These are phyloP conservation scores for Chloranthus sessilifolius DNA, from an alignment of 164 flowering plant species.

Conservation along the genomic window DNA sequence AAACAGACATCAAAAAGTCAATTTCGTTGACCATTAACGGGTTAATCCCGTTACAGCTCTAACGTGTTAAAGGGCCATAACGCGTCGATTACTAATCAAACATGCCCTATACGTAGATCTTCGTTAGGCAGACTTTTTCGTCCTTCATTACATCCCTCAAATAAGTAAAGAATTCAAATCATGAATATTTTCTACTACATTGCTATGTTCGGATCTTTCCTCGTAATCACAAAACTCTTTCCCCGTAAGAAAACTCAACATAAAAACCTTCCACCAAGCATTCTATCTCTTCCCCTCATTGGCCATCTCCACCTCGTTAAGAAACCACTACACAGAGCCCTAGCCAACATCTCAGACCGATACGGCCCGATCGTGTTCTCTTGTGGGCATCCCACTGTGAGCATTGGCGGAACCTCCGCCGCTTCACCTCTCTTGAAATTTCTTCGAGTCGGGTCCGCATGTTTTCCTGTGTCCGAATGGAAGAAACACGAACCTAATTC, in stretches of 20 bases:
- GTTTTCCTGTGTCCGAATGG: conserved; percentile 11
- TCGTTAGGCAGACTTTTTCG: too few species aligned
- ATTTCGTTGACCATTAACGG: too few species aligned
- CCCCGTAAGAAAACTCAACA: background rate
- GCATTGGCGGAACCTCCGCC: conserved; percentile 42
- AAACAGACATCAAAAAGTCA: too few species aligned
- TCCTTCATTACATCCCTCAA: too few species aligned
- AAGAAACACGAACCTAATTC: conserved; percentile 20
- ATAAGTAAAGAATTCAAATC: too few species aligned
- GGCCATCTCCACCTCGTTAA: conserved; percentile 34
- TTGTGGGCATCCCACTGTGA: conserved; percentile 29
- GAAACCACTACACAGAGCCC: conserved; percentile 21
- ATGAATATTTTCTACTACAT: too few species aligned
- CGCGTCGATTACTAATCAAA: too few species aligned
- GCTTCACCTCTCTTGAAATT: conserved; percentile 24
- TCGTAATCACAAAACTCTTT: too few species aligned
- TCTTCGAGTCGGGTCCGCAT: conserved; percentile 20
- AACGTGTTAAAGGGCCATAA: too few species aligned
- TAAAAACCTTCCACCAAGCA: conserved; percentile 16
- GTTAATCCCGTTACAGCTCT: too few species aligned
- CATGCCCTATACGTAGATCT: too few species aligned
- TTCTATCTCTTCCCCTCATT: conserved; percentile 22
- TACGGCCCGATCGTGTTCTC: conserved; percentile 24
- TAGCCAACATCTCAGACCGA: conserved; percentile 13
- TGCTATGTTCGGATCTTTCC: too few species aligned